Base-by-base conservation (phyloP, 1,284 basidiomycete species). In the Macrocystidia cucumis region DNA sequence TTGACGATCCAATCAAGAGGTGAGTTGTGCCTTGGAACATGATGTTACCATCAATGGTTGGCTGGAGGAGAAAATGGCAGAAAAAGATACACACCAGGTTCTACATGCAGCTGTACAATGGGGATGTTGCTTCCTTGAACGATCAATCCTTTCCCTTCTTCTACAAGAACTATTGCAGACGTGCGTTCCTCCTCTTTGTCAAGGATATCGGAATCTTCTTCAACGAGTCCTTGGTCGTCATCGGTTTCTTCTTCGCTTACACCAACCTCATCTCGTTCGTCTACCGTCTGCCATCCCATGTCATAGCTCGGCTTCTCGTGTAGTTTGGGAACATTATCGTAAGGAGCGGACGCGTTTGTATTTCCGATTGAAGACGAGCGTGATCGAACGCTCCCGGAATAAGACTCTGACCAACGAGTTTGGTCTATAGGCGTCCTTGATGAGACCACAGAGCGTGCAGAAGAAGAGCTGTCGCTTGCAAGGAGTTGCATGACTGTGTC, bases 71-170 rank as follows among this genome's bases (percentile, higher is more conserved):
- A 6, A 35, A 39, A 38, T 25, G 31, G 19, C 9, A 36, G 17
- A 30, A 27, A 29, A 26, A 38, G 11, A 39, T 8, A 57, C 74
- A 44, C 48, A 88, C 85, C 86, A 51, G 77, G 66, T 38, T 76
- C 72, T 24, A 83, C 72, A 36, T 77, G 69, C 9, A 89, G 62
- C 34, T 79, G 71, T 2, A 62, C 54, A 29, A 86, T 64, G 20
- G 79, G 67, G 32, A 68, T 54, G 33, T 72, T 75, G 41, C 78
- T 76, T 13, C 77, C 83, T 40, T 73, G 74, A 1, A 89, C 78
- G 43, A 89, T 89, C 41, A 85, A 61, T 11, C 84, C 86, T 23
- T 80, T 74, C 5, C 85, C 85, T 58, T 89, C 83, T 49, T 89
- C 85, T 21, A 80, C 86, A 33, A 89, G 63, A 39, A 87, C 72